Base-by-base conservation (phyloP, 495 filamentous ascomycete genomes). In the Gamarada debralockiae region DNA sequence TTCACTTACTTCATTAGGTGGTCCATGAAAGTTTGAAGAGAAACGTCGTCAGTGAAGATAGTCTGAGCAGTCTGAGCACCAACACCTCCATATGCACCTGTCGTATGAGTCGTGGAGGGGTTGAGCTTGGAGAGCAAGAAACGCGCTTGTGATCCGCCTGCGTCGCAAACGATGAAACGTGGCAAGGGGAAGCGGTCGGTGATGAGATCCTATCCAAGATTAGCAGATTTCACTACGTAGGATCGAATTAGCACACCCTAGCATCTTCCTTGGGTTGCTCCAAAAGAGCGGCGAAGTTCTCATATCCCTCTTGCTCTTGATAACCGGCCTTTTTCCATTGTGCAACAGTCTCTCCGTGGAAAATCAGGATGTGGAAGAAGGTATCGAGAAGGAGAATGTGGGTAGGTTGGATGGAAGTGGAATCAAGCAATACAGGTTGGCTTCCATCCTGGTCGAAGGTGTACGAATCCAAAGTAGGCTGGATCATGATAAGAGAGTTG, bases 321-420 rank as follows among this genome's bases (percentile, higher is more conserved):
- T 97, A 99, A 2, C 95, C 95, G 14, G 90, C 90, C 71, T 99
- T 97, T 60, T 91, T 86, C 95, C 95, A 99, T 65, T 97, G 90
- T 0, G 95, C 95, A 66, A 97, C 87, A 3, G 92, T 97, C 73
- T 97, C 93, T 43, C 95, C 95, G 64, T 97, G 89, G 81, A 97
- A 97, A 57, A 99, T 99, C 46, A 99, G 83, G 55, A 99, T 97
- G 67, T 97, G 95, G 84, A 99, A 99, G 76, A 97, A 99, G 14
- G 92, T 97, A 62, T 99, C 95, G 33, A 99, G 83, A 12, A 99
- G 83, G 42, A 99, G 82, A 55, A 97, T 92, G 55, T 96, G 92
- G 18, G 90, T 85, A 13, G 92, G 87, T 60, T 97, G 92, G 61
- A 99, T 97, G 18, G 89, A 95, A 34, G 90, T 91, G 15, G 93